Percentiles rank a stretch among this genome's conserved stretches.
These are phyloP conservation scores for Phytophthora podocarpi DNA, from an alignment of 352 stramenopile genomes.

Conservation along the genomic window DNA sequence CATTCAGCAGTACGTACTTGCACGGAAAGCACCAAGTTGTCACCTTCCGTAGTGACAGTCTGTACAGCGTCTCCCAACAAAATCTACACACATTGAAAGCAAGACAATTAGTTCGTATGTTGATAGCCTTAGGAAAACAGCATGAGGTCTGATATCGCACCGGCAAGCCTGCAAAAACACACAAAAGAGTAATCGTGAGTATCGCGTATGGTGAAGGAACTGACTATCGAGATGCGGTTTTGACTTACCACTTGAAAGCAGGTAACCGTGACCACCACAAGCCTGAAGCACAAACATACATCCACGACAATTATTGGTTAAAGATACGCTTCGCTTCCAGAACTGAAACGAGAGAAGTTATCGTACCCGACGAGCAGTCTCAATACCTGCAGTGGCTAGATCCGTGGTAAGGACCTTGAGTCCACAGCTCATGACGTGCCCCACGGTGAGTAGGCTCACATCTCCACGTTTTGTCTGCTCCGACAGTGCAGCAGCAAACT, in stretches of 20 bases:
- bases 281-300: conserved; percentile 39
- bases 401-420: conserved; percentile 67
- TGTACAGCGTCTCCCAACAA: conserved; percentile 92
- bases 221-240: too few species aligned
- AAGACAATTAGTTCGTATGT: conserved; percentile 41
- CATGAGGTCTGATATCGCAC: conserved; percentile 13
- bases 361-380: conserved; percentile 52
- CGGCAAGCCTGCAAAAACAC: conserved; percentile 26
- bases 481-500: conserved; percentile 51
- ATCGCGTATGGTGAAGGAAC: too few species aligned
- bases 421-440: conserved; percentile 66
- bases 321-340: too few species aligned
- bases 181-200: conserved; percentile 37
- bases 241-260: conserved; percentile 76
- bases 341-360: background rate
- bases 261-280: conserved; percentile 95
- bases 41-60: conserved; percentile 94
- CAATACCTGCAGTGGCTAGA: conserved; percentile 53
- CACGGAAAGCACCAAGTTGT: conserved; percentile 96
- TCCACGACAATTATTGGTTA: too few species aligned
- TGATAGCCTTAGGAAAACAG: conserved; percentile 92
- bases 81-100: conserved; percentile 37
- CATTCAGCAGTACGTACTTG: conserved; percentile 47
- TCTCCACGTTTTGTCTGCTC: conserved; percentile 50
- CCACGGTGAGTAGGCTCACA: conserved; percentile 48